Percentiles rank a stretch among this genome's conserved stretches.
phyloP scores from a whole-genome alignment of 164 flowering plant species.

The Brasenia schreberi region DNA sequence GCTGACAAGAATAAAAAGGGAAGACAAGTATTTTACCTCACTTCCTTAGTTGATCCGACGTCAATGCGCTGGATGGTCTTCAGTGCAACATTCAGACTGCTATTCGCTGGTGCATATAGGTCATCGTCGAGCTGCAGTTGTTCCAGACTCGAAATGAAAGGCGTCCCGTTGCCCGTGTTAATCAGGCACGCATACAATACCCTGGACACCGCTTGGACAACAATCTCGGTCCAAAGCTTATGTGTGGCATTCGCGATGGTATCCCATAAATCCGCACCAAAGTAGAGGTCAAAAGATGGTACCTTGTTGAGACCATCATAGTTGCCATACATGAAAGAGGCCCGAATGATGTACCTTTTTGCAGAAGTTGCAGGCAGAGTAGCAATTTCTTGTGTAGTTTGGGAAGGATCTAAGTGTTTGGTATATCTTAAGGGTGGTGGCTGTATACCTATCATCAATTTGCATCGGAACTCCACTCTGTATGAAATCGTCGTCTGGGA shows the following conservation, averaged over 20 bases:
- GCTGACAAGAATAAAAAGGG: too few species aligned
- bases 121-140: conserved; percentile 8
- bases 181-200: conserved; percentile 24
- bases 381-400: not conserved
- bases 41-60: not conserved
- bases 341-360: not conserved
- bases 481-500: not conserved
- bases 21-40: too few species aligned
- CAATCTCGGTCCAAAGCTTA: conserved; percentile 12
- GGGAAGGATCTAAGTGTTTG: conserved; percentile 2
- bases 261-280: conserved; percentile 25
- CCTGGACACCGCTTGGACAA: conserved; percentile 6
- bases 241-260: conserved; percentile 7
- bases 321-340: conserved; percentile 8
- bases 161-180: conserved; percentile 22
- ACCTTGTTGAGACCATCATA: conserved; percentile 12
- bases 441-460: not conserved
- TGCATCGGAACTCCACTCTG: not conserved
- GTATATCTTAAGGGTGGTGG: not conserved
- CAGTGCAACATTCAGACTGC: not conserved
- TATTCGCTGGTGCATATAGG: not conserved
- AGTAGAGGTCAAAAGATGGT: conserved; percentile 28
- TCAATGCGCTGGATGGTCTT: not conserved
- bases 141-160: conserved; percentile 33
- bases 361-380: not conserved